Evolutionary conservation across 495 filamentous ascomycete genomes (phyloP).

Genomic region (Trichoderma parareesei): DNA sequence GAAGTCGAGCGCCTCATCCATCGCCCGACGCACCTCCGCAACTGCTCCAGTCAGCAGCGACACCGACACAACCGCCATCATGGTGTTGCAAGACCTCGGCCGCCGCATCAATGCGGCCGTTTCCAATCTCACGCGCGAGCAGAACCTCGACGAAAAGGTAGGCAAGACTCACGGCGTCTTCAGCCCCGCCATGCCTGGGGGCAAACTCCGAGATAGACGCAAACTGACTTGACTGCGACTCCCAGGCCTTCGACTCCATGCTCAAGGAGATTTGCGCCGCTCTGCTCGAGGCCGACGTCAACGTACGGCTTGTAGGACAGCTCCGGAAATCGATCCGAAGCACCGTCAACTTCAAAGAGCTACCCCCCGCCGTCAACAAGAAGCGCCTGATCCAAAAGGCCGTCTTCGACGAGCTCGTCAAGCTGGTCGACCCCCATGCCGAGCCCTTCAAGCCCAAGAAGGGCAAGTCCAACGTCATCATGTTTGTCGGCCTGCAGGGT

Average conservation of each 20-base stretch:
- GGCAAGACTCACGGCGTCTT: slow-evolving; percentile 13
- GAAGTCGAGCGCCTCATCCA: not conserved
- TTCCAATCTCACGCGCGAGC: slow-evolving; percentile 82
- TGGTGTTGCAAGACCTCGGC: slow-evolving; percentile 98
- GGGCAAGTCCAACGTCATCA: slow-evolving; percentile 91
- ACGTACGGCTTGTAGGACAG: slow-evolving; percentile 83
- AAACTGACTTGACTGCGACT: not conserved
- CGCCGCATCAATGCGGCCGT: slow-evolving; percentile 97
- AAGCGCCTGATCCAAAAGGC: slow-evolving; percentile 96
- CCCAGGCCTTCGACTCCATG: slow-evolving; percentile 92
- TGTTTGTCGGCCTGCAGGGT: slow-evolving; percentile 98
- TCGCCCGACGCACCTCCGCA: not conserved
- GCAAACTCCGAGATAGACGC: not conserved
- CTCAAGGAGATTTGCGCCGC: slow-evolving; percentile 93
- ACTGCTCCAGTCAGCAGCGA: not conserved
- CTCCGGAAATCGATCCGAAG: slow-evolving; percentile 89
- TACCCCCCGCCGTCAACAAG: slow-evolving; percentile 86
- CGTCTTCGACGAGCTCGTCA: slow-evolving; percentile 94
- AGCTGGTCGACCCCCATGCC: slow-evolving; percentile 90
- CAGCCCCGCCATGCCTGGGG: slow-evolving; percentile 4
- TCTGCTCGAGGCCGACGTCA: slow-evolving; percentile 91
- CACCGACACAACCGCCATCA: slow-evolving; percentile 32
- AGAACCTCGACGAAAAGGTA: slow-evolving; percentile 94
- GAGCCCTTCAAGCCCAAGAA: slow-evolving; percentile 97
- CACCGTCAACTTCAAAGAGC: slow-evolving; percentile 86